phyloP scores from a whole-genome alignment of 257 asterid species.

The Nicotiana paniculata region DNA sequence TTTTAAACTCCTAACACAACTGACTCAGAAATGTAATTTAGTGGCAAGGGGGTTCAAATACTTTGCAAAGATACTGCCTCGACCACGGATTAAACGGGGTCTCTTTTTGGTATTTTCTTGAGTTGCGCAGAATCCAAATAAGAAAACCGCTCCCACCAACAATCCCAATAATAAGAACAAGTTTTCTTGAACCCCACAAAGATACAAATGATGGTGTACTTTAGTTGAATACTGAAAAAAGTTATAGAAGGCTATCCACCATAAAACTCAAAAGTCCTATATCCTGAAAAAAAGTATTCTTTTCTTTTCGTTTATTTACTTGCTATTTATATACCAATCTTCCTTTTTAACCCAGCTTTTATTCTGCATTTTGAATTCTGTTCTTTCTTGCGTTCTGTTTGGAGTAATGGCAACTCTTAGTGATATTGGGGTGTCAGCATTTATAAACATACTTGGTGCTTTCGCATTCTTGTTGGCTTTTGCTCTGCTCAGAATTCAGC shows the following conservation, averaged over 20 bases:
- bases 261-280: conserved; percentile 11
- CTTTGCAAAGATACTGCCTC: no score
- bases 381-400: neutral
- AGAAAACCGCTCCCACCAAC: neutral
- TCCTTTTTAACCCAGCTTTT: conserved; percentile 23
- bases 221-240: neutral
- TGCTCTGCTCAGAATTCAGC: conserved; percentile 89
- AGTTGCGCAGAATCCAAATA: no score
- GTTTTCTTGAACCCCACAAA: neutral
- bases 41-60: no score
- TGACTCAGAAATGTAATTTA: no score
- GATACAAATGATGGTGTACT: neutral
- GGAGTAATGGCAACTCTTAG: conserved; percentile 53
- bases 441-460: conserved; percentile 59
- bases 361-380: conserved; percentile 3
- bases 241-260: neutral
- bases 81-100: no score
- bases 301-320: conserved; percentile 13
- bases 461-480: conserved; percentile 85
- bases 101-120: no score
- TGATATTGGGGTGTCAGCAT: conserved; percentile 92
- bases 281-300: neutral
- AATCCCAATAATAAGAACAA: neutral
- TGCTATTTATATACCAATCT: neutral
- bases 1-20: no score